Evolutionary conservation across 2,329 filamentous ascomycete genomes (phyloP).

Genomic region (Sporothrix globosa): DNA sequence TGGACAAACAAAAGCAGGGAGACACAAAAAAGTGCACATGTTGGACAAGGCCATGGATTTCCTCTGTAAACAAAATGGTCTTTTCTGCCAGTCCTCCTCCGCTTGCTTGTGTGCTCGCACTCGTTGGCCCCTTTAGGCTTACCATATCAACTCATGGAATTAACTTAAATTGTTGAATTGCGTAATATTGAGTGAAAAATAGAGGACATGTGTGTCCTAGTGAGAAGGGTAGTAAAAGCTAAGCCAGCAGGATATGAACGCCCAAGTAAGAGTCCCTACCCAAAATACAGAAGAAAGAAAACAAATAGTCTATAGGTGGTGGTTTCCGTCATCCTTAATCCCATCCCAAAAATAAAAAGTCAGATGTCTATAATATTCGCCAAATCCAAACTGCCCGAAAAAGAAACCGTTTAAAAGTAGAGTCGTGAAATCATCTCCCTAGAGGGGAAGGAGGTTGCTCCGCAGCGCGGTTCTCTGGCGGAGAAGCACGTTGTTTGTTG

Average conservation of each 20-base stretch:
- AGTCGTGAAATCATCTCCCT: constrained; percentile 24
- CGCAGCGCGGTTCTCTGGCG: background rate
- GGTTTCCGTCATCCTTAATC: constrained; percentile 12
- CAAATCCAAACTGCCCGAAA: constrained; percentile 3
- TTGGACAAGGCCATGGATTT: constrained; percentile 1
- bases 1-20: background rate
- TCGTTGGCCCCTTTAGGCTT: too few relatives aligned
- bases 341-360: constrained; percentile 18
- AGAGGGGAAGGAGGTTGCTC: background rate
- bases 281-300: background rate
- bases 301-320: constrained; percentile 25
- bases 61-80: background rate
- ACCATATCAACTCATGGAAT: background rate
- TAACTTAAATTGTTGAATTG: background rate
- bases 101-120: background rate
- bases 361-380: constrained; percentile 8
- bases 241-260: background rate
- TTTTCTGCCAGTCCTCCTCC: too few relatives aligned
- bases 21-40: background rate
- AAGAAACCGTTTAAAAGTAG: constrained; percentile 2
- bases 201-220: constrained; percentile 13
- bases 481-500: background rate
- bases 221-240: constrained; percentile 8
- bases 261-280: constrained; percentile 3
- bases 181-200: constrained; percentile 16